A percentile compares a stretch with the other conserved stretches of the same genome.
These are phyloP conservation scores for Leishmania mexicana DNA, from an alignment of 208 protist species.

Conservation along the genomic window DNA sequence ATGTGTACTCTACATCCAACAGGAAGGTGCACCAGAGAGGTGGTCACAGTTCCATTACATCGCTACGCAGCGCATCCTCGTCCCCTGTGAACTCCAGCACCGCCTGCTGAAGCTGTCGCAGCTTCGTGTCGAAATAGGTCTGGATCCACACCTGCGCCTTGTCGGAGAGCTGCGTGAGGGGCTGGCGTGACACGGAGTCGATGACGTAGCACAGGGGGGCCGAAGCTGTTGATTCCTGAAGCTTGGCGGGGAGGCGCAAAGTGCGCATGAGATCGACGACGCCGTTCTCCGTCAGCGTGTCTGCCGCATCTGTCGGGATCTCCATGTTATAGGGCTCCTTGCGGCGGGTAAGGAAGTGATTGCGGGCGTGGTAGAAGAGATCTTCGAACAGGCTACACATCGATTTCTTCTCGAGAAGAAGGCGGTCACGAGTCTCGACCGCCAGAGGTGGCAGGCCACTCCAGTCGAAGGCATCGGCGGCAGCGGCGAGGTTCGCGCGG, in stretches of 20 bases:
- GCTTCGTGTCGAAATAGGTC: slow-evolving; percentile 24
- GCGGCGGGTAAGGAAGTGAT: slow-evolving; percentile 57
- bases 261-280: slow-evolving; percentile 56
- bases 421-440: slow-evolving; percentile 47
- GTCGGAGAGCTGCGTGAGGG: slow-evolving; percentile 41
- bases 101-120: slow-evolving; percentile 24
- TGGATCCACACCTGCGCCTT: slow-evolving; percentile 39
- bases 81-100: slow-evolving; percentile 21
- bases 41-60: slow-evolving; percentile 22
- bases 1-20: slow-evolving; percentile 2
- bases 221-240: not conserved
- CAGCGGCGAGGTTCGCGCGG: not conserved
- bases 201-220: slow-evolving; percentile 34
- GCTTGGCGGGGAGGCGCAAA: slow-evolving; percentile 33
- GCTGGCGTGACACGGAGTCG: slow-evolving; percentile 20
- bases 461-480: slow-evolving; percentile 41
- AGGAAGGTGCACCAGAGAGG: not conserved
- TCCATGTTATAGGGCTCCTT: slow-evolving; percentile 41
- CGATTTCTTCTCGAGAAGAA: slow-evolving; percentile 41
- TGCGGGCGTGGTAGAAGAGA: slow-evolving; percentile 76
- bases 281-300: slow-evolving; percentile 34
- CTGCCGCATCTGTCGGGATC: slow-evolving; percentile 20
- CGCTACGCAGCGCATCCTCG: slow-evolving; percentile 11
- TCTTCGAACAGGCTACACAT: slow-evolving; percentile 62
- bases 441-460: slow-evolving; percentile 28